Evolutionary conservation across 139 green algal species (phyloP), one percentile per base, ranked within the genome.

Genomic region (Pleodorina starrii): DNA sequence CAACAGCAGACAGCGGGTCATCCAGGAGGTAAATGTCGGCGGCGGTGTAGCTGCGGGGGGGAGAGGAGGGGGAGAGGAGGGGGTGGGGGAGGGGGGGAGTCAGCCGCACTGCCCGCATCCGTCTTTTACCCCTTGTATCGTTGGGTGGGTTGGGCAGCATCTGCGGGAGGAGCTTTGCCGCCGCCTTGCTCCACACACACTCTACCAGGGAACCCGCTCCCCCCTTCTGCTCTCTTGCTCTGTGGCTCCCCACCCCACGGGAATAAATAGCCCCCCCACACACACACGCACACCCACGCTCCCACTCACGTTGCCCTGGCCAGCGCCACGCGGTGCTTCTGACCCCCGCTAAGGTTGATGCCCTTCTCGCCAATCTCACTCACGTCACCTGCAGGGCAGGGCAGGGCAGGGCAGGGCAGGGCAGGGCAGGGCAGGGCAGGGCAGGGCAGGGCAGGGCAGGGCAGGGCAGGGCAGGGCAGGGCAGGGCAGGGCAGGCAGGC

Each of bases 1-100:
- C 97, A 75, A 99, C 94, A 0, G 97, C 97, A 3, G 92, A 96
- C 40, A 99, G 92, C 5, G 98, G 97, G 93, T 99, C 97, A 63
- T 99, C 97, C 51, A 99, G 92, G 32, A 99, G 87, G 90, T 96
- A 96, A 16, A 99, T 89, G 69, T 97, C 95, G 68, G 94, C 83
- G 46, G 54, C 29, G 25, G 27, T n/a, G 57, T 69, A 91, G 36
- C 40, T 69, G 85, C 16, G 14, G 21, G 57, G 46, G n/a, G 21
- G n/a, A 35, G 17, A 17, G 59, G 46, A 38, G 51, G 23, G 51
- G 48, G 10, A 71, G n/a, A 27, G 50, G 25, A 12, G 17, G 19
- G 32, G 46, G 27, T 7, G 29, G 42, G 42, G 68, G 63, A 59
- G 5, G 42, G 72, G 36, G 10, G 69, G 63, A 32, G n/a, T n/a